phyloP scores from a whole-genome alignment of 192 early-diverging fungal genomes.

The Mortierella claussenii region DNA sequence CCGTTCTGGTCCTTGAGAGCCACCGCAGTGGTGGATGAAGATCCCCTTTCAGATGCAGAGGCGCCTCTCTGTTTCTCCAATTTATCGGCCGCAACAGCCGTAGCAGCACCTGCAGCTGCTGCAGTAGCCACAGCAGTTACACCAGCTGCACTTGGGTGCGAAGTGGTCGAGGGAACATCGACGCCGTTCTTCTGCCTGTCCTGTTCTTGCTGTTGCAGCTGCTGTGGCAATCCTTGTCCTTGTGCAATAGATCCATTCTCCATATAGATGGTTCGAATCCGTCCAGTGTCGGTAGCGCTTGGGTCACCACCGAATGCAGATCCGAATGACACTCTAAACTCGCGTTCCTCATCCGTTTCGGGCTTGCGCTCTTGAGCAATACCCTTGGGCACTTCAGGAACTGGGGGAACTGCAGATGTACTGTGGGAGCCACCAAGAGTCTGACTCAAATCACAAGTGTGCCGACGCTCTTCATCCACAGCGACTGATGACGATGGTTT shows the following conservation, averaged over 20 bases:
- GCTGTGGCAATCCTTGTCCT: no score
- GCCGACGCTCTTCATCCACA: slow-evolving; percentile 38
- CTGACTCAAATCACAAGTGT: slow-evolving; percentile 44
- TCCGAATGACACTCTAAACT: slow-evolving; percentile 29
- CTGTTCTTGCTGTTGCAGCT: no score
- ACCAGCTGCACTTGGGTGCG: slow-evolving; percentile 34
- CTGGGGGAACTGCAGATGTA: slow-evolving; percentile 9
- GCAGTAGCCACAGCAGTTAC: slow-evolving; percentile 17
- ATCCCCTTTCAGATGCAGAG: no score
- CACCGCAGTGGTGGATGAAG: no score
- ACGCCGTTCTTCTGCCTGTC: no score
- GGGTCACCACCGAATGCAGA: slow-evolving; percentile 37
- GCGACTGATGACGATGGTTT: not conserved
- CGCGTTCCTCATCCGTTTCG: slow-evolving; percentile 17
- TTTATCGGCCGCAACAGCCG: not conserved
- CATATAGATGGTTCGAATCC: slow-evolving; percentile 26
- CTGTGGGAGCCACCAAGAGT: slow-evolving; percentile 4
- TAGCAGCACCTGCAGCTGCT: not conserved
- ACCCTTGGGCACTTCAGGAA: slow-evolving; percentile 11
- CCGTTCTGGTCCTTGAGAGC: no score
- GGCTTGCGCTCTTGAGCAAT: no score
- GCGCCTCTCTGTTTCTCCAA: not conserved
- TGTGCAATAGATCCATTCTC: not conserved
- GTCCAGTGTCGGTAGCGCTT: slow-evolving; percentile 27
- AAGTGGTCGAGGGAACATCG: no score